Base-by-base conservation (phyloP, 345 rosid species). In the Punica granatum region DNA sequence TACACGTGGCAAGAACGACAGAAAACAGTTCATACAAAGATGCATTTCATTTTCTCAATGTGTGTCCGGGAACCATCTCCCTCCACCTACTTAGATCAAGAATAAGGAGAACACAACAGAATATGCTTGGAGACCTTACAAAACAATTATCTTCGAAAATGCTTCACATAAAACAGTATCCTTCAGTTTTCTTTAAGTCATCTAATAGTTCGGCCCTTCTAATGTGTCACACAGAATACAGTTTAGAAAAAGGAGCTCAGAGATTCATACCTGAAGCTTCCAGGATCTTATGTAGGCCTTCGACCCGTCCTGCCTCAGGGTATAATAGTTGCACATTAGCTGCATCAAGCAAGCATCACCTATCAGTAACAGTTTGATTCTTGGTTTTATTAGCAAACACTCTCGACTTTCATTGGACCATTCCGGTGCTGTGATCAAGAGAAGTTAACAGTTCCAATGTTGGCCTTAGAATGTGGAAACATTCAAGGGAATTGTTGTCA, bases 241-340 rank as follows among this genome's bases (percentile, higher is more conserved):
- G n/a, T 46, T 46, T 15, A 21, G 19, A 46, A 46, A 46, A 2
- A 46, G 21, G 23, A 51, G 26, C 11, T n/a, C 1, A 51, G 30
- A 66, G 19, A 35, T 39, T 1, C 36, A 39, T 77, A 94, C 99
- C 99, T 91, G 96, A 59, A 94, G 73, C 70, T 81, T 92, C 99
- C 99, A 94, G 67, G 62, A 82, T 74, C 98, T 84, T 66, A 80
- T 42, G 76, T 67, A 94, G 56, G 96, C 85, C 77, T 83, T 82
- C 64, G 96, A 91, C 12, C 99, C 98, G 58, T 94, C 99, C 78
- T 86, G 91, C 73, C 97, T 81, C 76, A 92, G 83, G 35, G 98
- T 92, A 70, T 94, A 89, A 73, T 86, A 79, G 80, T 94, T 94
- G 86, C 98, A 94, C 96, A 89, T 88, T 18, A 94, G 90, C 98